Base-by-base conservation (phyloP, 2,329 filamentous ascomycete species). In the Cladobotryum protrusum region DNA sequence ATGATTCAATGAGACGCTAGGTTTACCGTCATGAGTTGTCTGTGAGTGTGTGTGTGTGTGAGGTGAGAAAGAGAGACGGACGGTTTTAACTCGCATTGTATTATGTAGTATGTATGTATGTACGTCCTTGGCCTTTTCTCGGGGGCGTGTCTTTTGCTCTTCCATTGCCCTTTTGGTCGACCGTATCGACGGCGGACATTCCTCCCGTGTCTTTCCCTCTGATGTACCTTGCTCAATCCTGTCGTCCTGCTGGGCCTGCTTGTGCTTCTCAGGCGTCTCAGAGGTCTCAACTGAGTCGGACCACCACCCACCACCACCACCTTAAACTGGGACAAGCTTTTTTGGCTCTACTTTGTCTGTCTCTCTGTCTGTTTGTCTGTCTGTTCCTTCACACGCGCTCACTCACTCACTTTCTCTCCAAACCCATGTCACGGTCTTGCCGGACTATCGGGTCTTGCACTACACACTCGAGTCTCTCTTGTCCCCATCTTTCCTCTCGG, bases 141-240 rank as follows among this genome's bases (percentile, higher is more conserved):
- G n/a, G n/a, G n/a, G n/a, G n/a, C n/a, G n/a, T n/a, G n/a, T n/a
- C n/a, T n/a, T n/a, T n/a, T 9, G 11, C 24, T 8, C 24, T 29
- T 29, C 18, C 41, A 24, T 52, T 54, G 42, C 52, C 52, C 47
- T 50, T 53, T 41, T 36, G 49, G 48, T 43, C 39, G 32, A 45
- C 43, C 32, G 48, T 43, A 29, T 42, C 53, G 39, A 45, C 32
- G 19, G 33, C 33, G 34, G 43, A 43, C 48, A 54, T 55, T 55
- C 52, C 52, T 54, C 44, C 34, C 41, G 24, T 19, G 19, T 15
- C 39, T 19, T 42, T 18, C 15, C 20, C 6, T 41, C n/a, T 19
- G 15, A 6, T 42, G n/a, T 8, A 13, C 8, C 19, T 19, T 15
- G 12, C 39, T 42, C 18, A 19, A 39, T 20, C 29, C n/a, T 34